Evolutionary conservation across 805 yeast genomes (phyloP).

Genomic region (Maudiozyma bulderi): DNA sequence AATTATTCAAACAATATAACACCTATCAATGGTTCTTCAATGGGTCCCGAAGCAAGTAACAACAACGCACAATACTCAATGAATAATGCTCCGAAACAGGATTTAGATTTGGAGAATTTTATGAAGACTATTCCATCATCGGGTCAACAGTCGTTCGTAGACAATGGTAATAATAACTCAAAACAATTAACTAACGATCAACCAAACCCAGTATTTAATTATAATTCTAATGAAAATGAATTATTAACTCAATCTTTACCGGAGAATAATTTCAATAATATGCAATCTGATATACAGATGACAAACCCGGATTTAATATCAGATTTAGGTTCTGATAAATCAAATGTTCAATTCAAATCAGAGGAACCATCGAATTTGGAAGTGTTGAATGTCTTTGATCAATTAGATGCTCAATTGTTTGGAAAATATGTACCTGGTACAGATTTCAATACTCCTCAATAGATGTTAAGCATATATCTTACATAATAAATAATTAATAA

Average conservation of each 20-base stretch:
- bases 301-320: neutral
- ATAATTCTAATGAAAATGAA: slow-evolving; percentile 2
- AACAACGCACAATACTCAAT: neutral
- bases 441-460: neutral
- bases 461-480: neutral
- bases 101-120: neutral
- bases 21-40: neutral
- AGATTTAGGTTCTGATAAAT: neutral
- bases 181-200: neutral
- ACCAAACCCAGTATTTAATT: slow-evolving; percentile 3
- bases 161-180: neutral
- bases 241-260: neutral
- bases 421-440: slow-evolving; percentile 43
- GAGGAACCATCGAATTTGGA: slow-evolving; percentile 16
- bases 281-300: neutral
- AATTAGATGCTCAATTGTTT: slow-evolving; percentile 73
- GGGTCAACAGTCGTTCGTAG: neutral
- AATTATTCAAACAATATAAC: neutral
- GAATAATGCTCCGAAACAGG: neutral
- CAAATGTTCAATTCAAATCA: neutral
- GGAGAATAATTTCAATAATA: neutral
- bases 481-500: neutral
- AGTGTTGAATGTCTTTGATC: slow-evolving; percentile 78
- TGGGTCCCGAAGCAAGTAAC: neutral
- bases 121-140: neutral